Evolutionary conservation across 768 basidiomycete species (phyloP), one percentile per base, ranked within the genome.

Genomic region (Termitomyces sp.): DNA sequence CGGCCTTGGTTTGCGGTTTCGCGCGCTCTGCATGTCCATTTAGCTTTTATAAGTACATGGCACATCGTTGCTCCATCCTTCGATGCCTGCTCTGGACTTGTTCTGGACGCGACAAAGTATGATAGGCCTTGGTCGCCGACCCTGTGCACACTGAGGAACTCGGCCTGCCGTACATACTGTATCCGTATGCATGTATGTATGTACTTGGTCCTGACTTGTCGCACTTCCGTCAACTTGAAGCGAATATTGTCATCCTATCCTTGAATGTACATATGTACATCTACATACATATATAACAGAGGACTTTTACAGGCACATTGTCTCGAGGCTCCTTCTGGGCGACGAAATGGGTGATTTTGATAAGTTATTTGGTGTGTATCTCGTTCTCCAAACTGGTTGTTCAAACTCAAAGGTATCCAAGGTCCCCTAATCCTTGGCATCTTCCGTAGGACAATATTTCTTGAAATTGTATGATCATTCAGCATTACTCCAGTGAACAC

Each of bases 351-450:
- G 58, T 14, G 33, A 52, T 18, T 64, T 61, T 36, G 55, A 56
- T 28, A 56, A 33, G 28, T 53, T 33, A 26, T 18, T 64, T 26
- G 63, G 63, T 64, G 48, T 32, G 57, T 49, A 4, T 35, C 14
- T 38, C 23, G 38, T 43, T 44, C 32, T 30, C 14, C 16, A 4
- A n/a, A 14, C 28, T 35, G 23, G 33, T 26, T 10, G 3, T 5
- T 36, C 10, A 13, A 18, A 33, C 47, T 57, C 10, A 48, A n/a
- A 23, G 12, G 13, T 12, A n/a, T 28, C 7, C 2, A 55, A 69
- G 68, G 68, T 46, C 67, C 67, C 40, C 33, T 67, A n/a, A 47
- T 70, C 32, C 52, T 71, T 9, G 65, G 67, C 36, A 55, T 67
- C 35, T 67, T 71, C 62, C 47, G 70, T 71, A 58, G 10, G 64